phyloP scores from a whole-genome alignment of 306 rosid species.

The Prunus fruticosa region DNA sequence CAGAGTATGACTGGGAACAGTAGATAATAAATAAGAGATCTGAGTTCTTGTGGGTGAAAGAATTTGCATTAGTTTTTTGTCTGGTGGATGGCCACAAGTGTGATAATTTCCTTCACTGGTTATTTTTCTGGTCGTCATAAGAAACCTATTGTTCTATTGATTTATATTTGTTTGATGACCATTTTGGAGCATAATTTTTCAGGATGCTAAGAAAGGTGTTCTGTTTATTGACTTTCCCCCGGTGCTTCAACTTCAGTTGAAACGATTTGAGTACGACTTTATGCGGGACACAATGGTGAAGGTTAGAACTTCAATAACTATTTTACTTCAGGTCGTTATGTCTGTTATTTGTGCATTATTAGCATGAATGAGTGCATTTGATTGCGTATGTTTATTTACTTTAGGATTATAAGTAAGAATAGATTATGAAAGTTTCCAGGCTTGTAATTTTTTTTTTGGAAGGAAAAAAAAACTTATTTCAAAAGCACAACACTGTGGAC shows the following conservation, averaged over 20 bases:
- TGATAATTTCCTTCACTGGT: neutral
- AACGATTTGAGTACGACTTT: slow-evolving; percentile 96
- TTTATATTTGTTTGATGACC: neutral
- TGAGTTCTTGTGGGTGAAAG: neutral
- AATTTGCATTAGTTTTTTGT: neutral
- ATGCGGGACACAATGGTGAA: slow-evolving; percentile 98
- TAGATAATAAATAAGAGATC: neutral
- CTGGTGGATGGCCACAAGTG: neutral
- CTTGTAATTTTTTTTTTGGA: neutral
- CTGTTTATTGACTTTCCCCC: slow-evolving; percentile 95
- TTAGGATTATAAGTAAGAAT: neutral
- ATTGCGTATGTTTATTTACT: neutral
- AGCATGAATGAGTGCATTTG: neutral
- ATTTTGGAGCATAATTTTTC: slow-evolving; percentile 24
- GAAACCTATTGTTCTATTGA: neutral
- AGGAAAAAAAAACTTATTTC: too few relatives aligned
- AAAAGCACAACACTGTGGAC: too few relatives aligned
- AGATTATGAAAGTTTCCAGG: neutral
- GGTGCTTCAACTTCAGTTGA: slow-evolving; percentile 96
- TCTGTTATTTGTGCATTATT: slow-evolving; percentile 4
- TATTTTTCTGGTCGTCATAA: neutral
- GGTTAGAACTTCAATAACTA: slow-evolving; percentile 47
- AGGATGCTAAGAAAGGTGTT: slow-evolving; percentile 99
- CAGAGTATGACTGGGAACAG: neutral
- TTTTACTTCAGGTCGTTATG: neutral